Evolutionary conservation across 345 rosid genomes (phyloP), one percentile per base, ranked within the genome.

Genomic region (Noccaea caerulescens): DNA sequence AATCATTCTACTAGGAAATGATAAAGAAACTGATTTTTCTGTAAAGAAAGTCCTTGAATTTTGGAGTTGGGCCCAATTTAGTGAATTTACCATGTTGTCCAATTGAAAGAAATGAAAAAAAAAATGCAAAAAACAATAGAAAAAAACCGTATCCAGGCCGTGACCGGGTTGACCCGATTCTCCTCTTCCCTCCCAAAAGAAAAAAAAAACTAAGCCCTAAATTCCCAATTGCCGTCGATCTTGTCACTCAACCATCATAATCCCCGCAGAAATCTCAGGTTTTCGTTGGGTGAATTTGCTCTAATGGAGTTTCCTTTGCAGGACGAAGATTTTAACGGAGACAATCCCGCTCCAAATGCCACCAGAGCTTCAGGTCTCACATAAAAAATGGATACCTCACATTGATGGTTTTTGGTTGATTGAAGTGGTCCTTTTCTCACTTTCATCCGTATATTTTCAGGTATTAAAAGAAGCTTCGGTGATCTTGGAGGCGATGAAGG

Each of bases 301-400:
- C 10, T 57, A 30, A 76, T 76, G 79, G 79, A 70, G 18, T 73
- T 66, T 58, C 58, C 64, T 4, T 27, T 53, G 27, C 72, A 88
- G 83, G 98, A 90, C 55, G 98, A 91, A 72, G 94, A 87, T 79
- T 91, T 93, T 56, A 96, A 91, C 4, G 93, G 92, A 12, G 97
- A 91, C 69, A 82, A 80, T 72, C 56, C 88, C 3, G 90, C 83
- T 39, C 63, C 66, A 47, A 81, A 84, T 58, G 79, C 70, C 36
- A 20, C 75, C 13, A 73, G 77, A 53, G 81, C 76, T 73, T 73
- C 97, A 81, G 96, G 95, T 93, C 39, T 56, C n/a, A 33, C 63
- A 14, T 53, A 44, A 16, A 16, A 0, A 10, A 10, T 53, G 1
- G 57, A 32, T 44, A 59, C 9, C 16, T 54, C 20, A 34, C 18